These are phyloP conservation scores for Plantago ovata DNA, from an alignment of 257 asterid species.

Conservation along the genomic window DNA sequence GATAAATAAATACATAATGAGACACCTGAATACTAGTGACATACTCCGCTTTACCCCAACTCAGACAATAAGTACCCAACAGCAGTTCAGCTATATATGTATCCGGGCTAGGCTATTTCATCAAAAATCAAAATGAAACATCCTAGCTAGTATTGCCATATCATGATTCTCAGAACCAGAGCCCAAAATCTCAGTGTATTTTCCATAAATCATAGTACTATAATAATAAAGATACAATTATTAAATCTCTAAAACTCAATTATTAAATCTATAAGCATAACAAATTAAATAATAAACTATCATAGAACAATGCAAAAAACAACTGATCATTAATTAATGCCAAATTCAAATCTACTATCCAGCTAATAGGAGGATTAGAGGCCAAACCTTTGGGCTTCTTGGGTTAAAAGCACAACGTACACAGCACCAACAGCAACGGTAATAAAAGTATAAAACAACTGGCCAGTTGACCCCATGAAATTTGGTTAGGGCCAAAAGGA, in stretches of 20 bases:
- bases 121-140: no score
- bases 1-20: background rate
- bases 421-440: constrained; percentile 68
- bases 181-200: no score
- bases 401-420: constrained; percentile 41
- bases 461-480: constrained; percentile 57
- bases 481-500: no score
- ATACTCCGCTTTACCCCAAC: background rate
- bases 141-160: no score
- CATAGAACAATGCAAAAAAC: constrained; percentile 6
- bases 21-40: no score
- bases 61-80: no score
- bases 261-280: background rate
- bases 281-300: background rate
- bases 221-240: no score
- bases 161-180: no score
- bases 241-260: no score
- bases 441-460: constrained; percentile 49
- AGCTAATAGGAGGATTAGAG: background rate
- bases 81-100: no score
- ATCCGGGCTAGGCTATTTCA: no score
- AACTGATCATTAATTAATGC: constrained; percentile 21
- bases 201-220: no score
- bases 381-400: constrained; percentile 76
- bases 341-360: constrained; percentile 22